Percentiles rank a stretch among this genome's conserved stretches.
phyloP scores from a whole-genome alignment of 139 green algal genomes.

The Chlamydomonas schloesseri region DNA sequence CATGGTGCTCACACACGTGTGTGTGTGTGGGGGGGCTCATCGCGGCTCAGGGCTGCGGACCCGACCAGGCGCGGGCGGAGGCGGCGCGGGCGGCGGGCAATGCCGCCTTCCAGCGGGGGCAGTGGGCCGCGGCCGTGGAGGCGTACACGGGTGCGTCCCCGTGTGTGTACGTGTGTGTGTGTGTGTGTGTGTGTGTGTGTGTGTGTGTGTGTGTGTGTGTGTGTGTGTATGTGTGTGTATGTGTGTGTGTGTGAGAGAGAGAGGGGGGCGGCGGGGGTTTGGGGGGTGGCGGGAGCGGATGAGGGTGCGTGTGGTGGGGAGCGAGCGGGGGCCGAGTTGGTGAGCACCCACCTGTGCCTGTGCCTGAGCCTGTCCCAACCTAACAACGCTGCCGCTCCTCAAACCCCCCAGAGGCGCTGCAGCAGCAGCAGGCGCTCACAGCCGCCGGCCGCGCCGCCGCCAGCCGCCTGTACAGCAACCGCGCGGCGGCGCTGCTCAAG shows the following conservation, averaged over 20 bases:
- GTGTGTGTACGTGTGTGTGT: too few relatives aligned
- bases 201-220: too few relatives aligned
- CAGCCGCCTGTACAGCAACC: slow-evolving; percentile 13
- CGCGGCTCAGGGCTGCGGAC: slow-evolving; percentile 25
- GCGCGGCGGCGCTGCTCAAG: slow-evolving; percentile 2
- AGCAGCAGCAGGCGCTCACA: neutral
- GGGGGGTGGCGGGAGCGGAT: too few relatives aligned
- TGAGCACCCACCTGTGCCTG: neutral
- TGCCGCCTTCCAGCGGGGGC: neutral
- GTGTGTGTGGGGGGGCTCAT: too few relatives aligned
- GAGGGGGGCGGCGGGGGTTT: too few relatives aligned
- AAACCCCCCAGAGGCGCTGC: neutral
- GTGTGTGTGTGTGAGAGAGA: too few relatives aligned
- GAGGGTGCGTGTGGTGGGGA: too few relatives aligned
- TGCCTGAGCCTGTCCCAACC: neutral
- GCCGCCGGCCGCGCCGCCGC: neutral
- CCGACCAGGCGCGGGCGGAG: neutral
- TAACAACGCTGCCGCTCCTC: neutral
- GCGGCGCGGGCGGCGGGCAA: neutral
- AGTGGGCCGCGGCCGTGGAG: neutral
- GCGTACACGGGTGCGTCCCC: slow-evolving; percentile 22
- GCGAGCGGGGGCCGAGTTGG: too few relatives aligned
- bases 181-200: too few relatives aligned
- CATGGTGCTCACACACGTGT: too few relatives aligned
- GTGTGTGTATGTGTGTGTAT: too few relatives aligned